Conservation (phyloP, 306 rosid genomes). For the Castanospermum australe region DNA sequence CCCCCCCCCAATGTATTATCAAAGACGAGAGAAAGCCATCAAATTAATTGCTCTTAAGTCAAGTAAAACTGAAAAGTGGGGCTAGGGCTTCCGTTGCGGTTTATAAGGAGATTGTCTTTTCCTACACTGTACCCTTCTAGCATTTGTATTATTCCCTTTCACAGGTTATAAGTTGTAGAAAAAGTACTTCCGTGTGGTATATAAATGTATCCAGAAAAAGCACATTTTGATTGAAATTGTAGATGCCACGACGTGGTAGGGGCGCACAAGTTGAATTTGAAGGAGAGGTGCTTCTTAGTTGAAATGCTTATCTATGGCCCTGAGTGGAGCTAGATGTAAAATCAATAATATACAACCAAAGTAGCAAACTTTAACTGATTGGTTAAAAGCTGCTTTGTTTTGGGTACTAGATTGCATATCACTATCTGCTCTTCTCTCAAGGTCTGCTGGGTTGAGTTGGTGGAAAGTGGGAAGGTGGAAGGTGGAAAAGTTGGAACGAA, state of each 20-base stretch:
- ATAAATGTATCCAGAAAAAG: background rate
- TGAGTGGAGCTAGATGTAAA: no score
- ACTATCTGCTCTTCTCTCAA: conserved; percentile 9
- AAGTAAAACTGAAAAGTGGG: background rate
- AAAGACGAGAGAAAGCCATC: no score
- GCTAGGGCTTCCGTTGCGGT: background rate
- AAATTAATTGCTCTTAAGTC: background rate
- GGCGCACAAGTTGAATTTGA: background rate
- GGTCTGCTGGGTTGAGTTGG: no score
- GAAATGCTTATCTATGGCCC: no score
- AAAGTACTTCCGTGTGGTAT: background rate
- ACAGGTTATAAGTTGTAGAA: background rate
- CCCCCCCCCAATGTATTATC: no score
- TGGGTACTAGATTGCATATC: background rate
- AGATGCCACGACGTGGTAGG: background rate
- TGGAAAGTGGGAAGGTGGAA: no score
- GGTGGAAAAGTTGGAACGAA: no score
- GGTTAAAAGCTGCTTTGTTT: background rate
- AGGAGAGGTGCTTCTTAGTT: background rate
- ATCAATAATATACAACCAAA: background rate
- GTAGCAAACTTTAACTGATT: background rate
- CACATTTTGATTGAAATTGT: background rate
- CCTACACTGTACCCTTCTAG: background rate
- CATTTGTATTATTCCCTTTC: no score
- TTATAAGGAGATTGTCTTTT: background rate